A percentile compares a stretch with the other conserved stretches of the same genome.
These are phyloP conservation scores for Elongisporangium senticosum DNA, from an alignment of 352 stramenopile genomes.

Conservation along the genomic window DNA sequence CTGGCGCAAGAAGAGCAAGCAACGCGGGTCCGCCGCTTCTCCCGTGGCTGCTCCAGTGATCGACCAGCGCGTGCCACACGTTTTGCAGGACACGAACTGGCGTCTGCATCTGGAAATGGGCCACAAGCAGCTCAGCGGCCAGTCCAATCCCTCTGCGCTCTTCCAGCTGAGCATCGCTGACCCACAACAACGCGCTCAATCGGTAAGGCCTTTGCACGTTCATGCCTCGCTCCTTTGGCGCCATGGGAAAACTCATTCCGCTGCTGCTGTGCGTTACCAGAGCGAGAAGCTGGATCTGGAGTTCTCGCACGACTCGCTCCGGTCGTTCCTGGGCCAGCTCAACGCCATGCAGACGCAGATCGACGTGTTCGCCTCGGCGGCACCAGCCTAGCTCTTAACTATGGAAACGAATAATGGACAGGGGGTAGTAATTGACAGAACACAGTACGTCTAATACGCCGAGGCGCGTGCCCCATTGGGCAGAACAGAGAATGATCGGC, in stretches of 20 bases:
- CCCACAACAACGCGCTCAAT: background rate
- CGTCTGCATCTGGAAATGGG: conserved; percentile 52
- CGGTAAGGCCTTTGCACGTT: background rate
- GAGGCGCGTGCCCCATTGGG: no score
- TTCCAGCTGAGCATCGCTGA: conserved; percentile 45
- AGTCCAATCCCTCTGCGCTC: conserved; percentile 37
- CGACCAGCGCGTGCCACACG: conserved; percentile 2
- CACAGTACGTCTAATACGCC: no score
- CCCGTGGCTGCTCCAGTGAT: background rate
- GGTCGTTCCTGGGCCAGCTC: conserved; percentile 51
- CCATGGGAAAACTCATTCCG: conserved; percentile 10
- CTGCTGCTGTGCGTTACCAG: conserved; percentile 10
- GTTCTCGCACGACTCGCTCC: conserved; percentile 50
- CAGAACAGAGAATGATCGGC: conserved; percentile 20
- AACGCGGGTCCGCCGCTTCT: background rate
- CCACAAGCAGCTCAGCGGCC: conserved; percentile 26
- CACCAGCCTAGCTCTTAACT: no score
- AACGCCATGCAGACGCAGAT: conserved; percentile 52
- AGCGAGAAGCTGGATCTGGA: conserved; percentile 51
- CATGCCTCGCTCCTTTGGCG: background rate
- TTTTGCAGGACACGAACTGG: conserved; percentile 39
- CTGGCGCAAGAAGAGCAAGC: conserved; percentile 54
- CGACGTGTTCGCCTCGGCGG: conserved; percentile 14
- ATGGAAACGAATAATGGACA: no score
- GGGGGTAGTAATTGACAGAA: no score